Evolutionary conservation across 2,329 filamentous ascomycete species (phyloP).

Genomic region (Coniochaeta sp.): DNA sequence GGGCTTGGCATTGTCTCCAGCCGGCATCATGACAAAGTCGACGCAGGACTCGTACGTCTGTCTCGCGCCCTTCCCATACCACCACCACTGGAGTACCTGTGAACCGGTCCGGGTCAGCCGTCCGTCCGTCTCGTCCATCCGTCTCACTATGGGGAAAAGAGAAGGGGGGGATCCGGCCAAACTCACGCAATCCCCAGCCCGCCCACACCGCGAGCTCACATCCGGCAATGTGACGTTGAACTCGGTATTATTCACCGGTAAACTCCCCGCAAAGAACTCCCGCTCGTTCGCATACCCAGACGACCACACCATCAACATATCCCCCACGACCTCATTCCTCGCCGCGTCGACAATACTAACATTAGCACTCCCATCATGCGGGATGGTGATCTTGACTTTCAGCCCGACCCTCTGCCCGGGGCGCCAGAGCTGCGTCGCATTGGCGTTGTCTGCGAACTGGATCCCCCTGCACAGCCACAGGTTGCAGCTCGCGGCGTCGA

Average conservation of each 20-base stretch:
- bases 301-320: conserved; percentile 13
- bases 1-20: background rate
- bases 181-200: conserved; percentile 3
- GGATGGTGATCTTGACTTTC: conserved; percentile 27
- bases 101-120: background rate
- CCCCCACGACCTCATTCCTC: conserved; percentile 34
- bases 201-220: background rate
- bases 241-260: conserved; percentile 2
- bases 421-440: conserved; percentile 18
- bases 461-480: conserved; percentile 22
- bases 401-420: conserved; percentile 28
- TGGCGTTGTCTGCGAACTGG: conserved; percentile 22
- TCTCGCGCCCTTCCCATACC: background rate
- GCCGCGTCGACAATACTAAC: conserved; percentile 32
- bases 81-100: conserved; percentile 5
- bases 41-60: conserved; percentile 5
- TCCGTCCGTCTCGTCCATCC: background rate
- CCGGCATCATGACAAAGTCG: conserved; percentile 1
- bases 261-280: conserved; percentile 1
- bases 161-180: background rate
- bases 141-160: background rate
- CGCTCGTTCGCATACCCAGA: conserved; percentile 2
- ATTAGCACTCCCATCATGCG: conserved; percentile 32
- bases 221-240: conserved; percentile 3
- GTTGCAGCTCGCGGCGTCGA: conserved; percentile 8